Evolutionary conservation across 2,329 filamentous ascomycete species (phyloP).

Genomic region (Calonectria montana): DNA sequence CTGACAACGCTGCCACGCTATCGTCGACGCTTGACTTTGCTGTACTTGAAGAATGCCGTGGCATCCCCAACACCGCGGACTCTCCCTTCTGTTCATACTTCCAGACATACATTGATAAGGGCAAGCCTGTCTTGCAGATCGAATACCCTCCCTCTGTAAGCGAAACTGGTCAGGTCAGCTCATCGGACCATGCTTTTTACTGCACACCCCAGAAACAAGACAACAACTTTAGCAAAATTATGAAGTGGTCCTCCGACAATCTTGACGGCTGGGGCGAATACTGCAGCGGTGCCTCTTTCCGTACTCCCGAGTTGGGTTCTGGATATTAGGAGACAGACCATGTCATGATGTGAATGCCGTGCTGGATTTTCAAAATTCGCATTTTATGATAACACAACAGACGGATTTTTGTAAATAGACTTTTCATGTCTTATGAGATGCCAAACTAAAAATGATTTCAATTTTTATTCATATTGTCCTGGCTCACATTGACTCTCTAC

Average conservation of each 20-base stretch:
- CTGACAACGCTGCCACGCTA: constrained; percentile 40
- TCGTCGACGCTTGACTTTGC: constrained; percentile 46
- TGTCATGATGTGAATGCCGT: background rate
- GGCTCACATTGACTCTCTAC: background rate
- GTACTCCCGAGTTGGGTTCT: constrained; percentile 35
- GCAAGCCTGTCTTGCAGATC: constrained; percentile 49
- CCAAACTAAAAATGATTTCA: background rate
- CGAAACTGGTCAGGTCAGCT: constrained; percentile 36
- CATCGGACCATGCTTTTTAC: constrained; percentile 41
- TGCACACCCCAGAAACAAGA: constrained; percentile 41
- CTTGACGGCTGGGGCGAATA: constrained; percentile 49
- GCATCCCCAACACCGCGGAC: constrained; percentile 33
- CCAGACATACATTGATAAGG: constrained; percentile 42
- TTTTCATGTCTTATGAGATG: background rate
- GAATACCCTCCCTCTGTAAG: constrained; percentile 47
- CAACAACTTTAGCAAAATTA: constrained; percentile 46
- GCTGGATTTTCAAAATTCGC: background rate
- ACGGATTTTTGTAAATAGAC: background rate
- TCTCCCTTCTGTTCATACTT: constrained; percentile 46
- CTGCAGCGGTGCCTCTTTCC: constrained; percentile 41
- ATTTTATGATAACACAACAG: background rate
- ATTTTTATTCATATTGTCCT: background rate
- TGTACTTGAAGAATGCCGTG: constrained; percentile 51
- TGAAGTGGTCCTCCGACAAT: constrained; percentile 47
- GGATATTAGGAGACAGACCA: constrained; percentile 21